Evolutionary conservation across 2,329 filamentous ascomycete genomes (phyloP), one percentile per base, ranked within the genome.

Genomic region (Colletotrichum orchidophilum): DNA sequence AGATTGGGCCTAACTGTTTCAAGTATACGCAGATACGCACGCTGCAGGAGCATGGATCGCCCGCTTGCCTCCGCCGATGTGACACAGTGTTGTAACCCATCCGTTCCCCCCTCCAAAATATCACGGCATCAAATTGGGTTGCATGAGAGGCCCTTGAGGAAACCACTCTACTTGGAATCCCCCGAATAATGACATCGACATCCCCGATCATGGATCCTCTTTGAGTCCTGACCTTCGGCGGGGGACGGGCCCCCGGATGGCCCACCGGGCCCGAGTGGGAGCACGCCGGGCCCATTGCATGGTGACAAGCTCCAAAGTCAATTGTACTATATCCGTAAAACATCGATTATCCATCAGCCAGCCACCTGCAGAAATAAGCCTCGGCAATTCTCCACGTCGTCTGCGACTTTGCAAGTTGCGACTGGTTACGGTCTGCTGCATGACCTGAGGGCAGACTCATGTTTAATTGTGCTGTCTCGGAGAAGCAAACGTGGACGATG

Each of bases 1-100:
- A 71, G 68, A 68, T 54, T 54, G 53, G 52, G 64, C 52, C 42
- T 39, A 29, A 46, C 58, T 54, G 68, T 71, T 71, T 63, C 68
- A 63, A 58, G 52, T 59, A 63, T 21, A 46, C 52, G 42, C 57
- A 58, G 64, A 39, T 54, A 50, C 29, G 33, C 49, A 55, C 42
- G 58, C 46, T 21, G 58, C 65, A 49, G 42, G 39, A 46, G 33
- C 52, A 71, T 58, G 64, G 68, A 63, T 71, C 52, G 31, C 11
- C 59, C 50, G 27, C 67, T 67, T 58, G 35, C 55, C 63, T 62
- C 26, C 31, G 68, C 21, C 53, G 53, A 68, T 68, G 46, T 63
- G 58, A 71, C 53, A 68, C 53, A 33, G 64, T 39, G 9, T 63
- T 71, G 68, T 59, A 71, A 68, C 68, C 46, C 53, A 39, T 53